These are phyloP conservation scores for Rhynchospora breviuscula DNA, from an alignment of 176 grass and related monocot species.

Conservation along the genomic window DNA sequence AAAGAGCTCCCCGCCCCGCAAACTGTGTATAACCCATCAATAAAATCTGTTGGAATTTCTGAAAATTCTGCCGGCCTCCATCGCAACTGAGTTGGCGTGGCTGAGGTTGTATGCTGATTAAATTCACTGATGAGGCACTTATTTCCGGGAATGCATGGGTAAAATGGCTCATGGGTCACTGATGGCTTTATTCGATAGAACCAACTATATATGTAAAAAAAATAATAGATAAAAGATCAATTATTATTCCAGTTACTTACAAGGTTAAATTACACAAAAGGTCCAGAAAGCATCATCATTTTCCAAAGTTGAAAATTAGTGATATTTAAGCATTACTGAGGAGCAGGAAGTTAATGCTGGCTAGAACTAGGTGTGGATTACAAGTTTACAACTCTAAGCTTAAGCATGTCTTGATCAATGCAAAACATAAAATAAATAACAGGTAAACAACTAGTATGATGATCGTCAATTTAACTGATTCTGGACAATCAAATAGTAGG, in stretches of 20 bases:
- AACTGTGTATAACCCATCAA: conserved; percentile 79
- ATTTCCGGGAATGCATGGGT: conserved; percentile 50
- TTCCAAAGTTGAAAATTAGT: background rate
- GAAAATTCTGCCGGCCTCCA: conserved; percentile 63
- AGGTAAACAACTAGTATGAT: background rate
- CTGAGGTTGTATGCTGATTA: conserved; percentile 47
- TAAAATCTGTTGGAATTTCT: conserved; percentile 38
- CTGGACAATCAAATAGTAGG: too few species aligned
- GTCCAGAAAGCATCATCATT: background rate
- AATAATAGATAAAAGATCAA: background rate
- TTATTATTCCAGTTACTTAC: background rate
- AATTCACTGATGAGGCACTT: conserved; percentile 61
- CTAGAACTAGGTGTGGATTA: background rate
- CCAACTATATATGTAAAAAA: conserved; percentile 41
- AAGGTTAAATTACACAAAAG: background rate
- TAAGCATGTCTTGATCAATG: background rate
- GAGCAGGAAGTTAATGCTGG: background rate
- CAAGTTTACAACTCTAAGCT: background rate
- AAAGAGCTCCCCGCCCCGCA: conserved; percentile 84
- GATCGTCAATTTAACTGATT: background rate
- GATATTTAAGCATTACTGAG: background rate
- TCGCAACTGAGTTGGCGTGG: conserved; percentile 81
- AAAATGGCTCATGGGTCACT: conserved; percentile 90
- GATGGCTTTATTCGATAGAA: conserved; percentile 96
- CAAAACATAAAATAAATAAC: background rate